A percentile compares a stretch with the other conserved stretches of the same genome.
These are phyloP conservation scores for Acorus gramineus DNA, from an alignment of 106 monocot species.

Conservation along the genomic window DNA sequence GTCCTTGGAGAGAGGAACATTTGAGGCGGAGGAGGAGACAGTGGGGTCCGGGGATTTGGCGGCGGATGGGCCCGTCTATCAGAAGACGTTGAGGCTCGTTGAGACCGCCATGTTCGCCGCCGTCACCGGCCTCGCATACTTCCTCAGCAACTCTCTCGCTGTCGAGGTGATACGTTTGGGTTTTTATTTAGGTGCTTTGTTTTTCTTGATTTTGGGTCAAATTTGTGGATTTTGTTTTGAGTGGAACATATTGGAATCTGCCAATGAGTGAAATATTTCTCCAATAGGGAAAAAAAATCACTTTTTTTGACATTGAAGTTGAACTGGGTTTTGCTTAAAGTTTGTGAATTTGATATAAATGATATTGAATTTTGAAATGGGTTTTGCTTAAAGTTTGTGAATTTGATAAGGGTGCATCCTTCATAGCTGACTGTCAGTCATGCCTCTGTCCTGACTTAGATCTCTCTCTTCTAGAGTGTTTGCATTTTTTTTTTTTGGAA, in stretches of 20 bases:
- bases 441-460: no score
- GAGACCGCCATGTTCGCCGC: constrained; percentile 99
- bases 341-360: no score
- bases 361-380: no score
- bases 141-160: constrained; percentile 81
- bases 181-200: background rate
- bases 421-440: no score
- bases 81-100: constrained; percentile 74
- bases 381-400: no score
- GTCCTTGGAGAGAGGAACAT: background rate
- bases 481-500: no score
- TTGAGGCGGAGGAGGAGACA: constrained; percentile 6
- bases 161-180: constrained; percentile 44
- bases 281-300: no score
- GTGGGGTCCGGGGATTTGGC: constrained; percentile 17
- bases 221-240: background rate
- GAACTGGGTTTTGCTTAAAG: no score
- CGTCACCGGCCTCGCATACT: constrained; percentile 73
- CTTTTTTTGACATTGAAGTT: no score
- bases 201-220: background rate
- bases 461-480: no score
- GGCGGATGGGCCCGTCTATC: constrained; percentile 39
- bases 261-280: no score
- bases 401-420: no score
- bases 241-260: background rate